Conservation (phyloP, 2,329 filamentous ascomycete species). For the Ophiocordyceps camponoti-rufipedis region DNA sequence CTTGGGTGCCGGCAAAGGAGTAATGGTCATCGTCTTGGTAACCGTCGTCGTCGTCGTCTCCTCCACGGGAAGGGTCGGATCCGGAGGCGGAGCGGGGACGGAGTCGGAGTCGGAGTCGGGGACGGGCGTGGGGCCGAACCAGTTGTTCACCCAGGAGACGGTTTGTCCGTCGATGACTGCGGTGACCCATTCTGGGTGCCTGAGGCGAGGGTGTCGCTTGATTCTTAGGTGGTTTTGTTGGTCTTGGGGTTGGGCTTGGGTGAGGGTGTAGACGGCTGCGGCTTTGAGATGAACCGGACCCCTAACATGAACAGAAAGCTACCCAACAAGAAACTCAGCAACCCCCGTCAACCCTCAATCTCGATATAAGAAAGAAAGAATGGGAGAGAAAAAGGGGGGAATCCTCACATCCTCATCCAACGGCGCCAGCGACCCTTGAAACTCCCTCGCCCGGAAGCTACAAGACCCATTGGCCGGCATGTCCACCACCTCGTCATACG, state of each 20-base stretch:
- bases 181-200: conserved; percentile 32
- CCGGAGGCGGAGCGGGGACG: background rate
- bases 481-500: conserved; percentile 43
- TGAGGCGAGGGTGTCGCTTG: conserved; percentile 29
- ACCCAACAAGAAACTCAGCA: background rate
- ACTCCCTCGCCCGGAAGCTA: conserved; percentile 28
- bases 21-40: background rate
- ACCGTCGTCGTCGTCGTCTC: background rate
- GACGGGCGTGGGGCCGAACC: conserved; percentile 16
- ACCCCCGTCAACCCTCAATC: background rate
- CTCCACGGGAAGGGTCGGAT: background rate
- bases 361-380: background rate
- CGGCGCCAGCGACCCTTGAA: conserved; percentile 44
- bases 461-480: conserved; percentile 42
- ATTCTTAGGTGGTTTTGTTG: too few relatives aligned
- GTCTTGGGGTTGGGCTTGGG: conserved; percentile 3
- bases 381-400: too few relatives aligned
- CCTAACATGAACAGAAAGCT: conserved; percentile 58
- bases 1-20: background rate
- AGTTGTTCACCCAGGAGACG: conserved; percentile 41
- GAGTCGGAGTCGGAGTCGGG: background rate
- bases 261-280: conserved; percentile 49
- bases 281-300: conserved; percentile 50
- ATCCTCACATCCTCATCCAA: conserved; percentile 47
- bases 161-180: conserved; percentile 40